Evolutionary conservation across 2,329 filamentous ascomycete species (phyloP), one percentile per base, ranked within the genome.

Genomic region (Trichoderma sp.): DNA sequence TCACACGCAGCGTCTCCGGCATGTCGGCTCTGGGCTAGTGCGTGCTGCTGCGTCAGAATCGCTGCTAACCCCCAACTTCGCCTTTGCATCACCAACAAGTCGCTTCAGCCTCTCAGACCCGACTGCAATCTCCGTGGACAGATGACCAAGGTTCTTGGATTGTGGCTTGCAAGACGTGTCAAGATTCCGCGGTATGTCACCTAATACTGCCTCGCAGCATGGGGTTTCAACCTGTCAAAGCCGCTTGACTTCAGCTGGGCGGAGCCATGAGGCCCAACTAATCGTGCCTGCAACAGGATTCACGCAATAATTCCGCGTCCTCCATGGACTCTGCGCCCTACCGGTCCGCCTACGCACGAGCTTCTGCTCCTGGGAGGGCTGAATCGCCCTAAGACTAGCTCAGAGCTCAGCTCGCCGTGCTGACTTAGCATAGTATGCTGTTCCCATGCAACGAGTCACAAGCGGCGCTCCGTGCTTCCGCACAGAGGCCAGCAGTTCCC

Each of bases 341-440:
- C 65, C 65, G 65, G 65, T 60, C 65, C 65, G 65, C 34, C 65
- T 6, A 47, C 51, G 36, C 65, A 69, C 36, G 51, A 43, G 56
- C 56, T 47, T 47, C 51, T 67, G 34, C 64, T 67, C 24, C 65
- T 51, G 30, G 56, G 56, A 60, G 65, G 65, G 56, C 65, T 69
- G 56, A 69, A 69, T 60, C 65, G 65, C 65, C 65, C 53, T 24
- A 69, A 60, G n/a, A 47, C 53, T 60, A 69, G 65, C 65, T 56
- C 12, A 58, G 56, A 69, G 14, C 56, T 69, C 65, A 69, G 65
- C 65, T 69, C 65, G n/a, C 15, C 18, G 34, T 69, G 56, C 56
- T 69, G 34, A 69, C 56, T 69, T 51, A 51, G 34, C 65, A 58
- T 32, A 51, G 34, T 53, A 58, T 32, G 34, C 47, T 24, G 34